A percentile compares a stretch with the other conserved stretches of the same genome.
phyloP scores from a whole-genome alignment of 306 rosid genomes.

The Biancaea sappan region DNA sequence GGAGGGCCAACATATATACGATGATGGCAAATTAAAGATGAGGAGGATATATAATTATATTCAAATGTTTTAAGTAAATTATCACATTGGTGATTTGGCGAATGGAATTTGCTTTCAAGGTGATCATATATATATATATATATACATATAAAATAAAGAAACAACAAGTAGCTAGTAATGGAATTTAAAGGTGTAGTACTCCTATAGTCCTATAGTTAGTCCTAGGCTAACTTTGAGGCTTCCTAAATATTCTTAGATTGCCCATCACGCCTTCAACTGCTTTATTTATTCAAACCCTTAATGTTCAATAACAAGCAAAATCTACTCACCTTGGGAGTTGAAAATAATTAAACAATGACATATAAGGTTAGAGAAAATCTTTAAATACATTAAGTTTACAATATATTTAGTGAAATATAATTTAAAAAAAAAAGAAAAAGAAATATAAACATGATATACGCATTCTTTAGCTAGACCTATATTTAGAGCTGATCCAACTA shows the following conservation, averaged over 20 bases:
- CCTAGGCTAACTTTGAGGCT: slow-evolving; percentile 23
- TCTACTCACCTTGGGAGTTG: too few relatives aligned
- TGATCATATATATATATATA: neutral
- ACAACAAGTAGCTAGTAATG: slow-evolving; percentile 18
- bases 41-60: too few relatives aligned
- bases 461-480: too few relatives aligned
- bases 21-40: slow-evolving; percentile 31
- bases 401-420: too few relatives aligned
- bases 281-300: slow-evolving; percentile 32
- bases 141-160: slow-evolving; percentile 26
- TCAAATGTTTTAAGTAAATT: slow-evolving; percentile 28
- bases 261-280: neutral
- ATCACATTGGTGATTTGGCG: slow-evolving; percentile 49
- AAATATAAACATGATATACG: too few relatives aligned
- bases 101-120: slow-evolving; percentile 39
- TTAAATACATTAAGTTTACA: too few relatives aligned
- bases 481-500: too few relatives aligned
- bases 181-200: slow-evolving; percentile 45
- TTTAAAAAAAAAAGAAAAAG: too few relatives aligned
- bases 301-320: neutral
- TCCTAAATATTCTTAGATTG: neutral
- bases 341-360: too few relatives aligned
- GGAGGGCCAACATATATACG: neutral
- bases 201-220: too few relatives aligned
- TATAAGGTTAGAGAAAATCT: too few relatives aligned